Percentiles rank a stretch among this genome's conserved stretches.
These are phyloP conservation scores for Sisymbrium irio DNA, from an alignment of 345 rosid species.

Conservation along the genomic window DNA sequence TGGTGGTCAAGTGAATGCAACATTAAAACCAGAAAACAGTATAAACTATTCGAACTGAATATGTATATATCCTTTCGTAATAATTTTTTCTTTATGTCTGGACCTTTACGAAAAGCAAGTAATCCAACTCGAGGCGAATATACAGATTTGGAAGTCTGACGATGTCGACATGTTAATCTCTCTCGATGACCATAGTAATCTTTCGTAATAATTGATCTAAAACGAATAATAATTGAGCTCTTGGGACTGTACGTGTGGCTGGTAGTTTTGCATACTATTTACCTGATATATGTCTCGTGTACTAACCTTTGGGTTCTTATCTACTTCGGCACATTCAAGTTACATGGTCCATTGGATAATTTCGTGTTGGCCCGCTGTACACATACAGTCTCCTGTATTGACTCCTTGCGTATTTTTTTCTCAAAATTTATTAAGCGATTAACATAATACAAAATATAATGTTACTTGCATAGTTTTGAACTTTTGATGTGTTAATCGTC, in stretches of 20 bases:
- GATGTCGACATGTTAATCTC: too few relatives aligned
- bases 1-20: conserved; percentile 17
- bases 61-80: too few relatives aligned
- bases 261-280: background rate
- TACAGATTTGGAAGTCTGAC: too few relatives aligned
- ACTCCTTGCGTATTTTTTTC: background rate
- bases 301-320: background rate
- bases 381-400: too few relatives aligned
- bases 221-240: conserved; percentile 7
- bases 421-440: background rate
- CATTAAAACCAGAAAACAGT: too few relatives aligned
- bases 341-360: background rate
- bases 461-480: background rate
- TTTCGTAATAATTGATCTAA: conserved; percentile 12
- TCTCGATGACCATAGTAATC: too few relatives aligned
- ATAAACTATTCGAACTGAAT: too few relatives aligned
- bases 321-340: too few relatives aligned
- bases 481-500: background rate
- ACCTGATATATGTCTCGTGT: background rate
- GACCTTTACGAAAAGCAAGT: too few relatives aligned
- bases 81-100: too few relatives aligned
- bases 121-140: too few relatives aligned
- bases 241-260: background rate
- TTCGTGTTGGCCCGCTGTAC: background rate
- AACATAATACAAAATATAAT: background rate